phyloP scores from a whole-genome alignment of 176 grass and related monocot genomes.

The Phoenix roebelenii region DNA sequence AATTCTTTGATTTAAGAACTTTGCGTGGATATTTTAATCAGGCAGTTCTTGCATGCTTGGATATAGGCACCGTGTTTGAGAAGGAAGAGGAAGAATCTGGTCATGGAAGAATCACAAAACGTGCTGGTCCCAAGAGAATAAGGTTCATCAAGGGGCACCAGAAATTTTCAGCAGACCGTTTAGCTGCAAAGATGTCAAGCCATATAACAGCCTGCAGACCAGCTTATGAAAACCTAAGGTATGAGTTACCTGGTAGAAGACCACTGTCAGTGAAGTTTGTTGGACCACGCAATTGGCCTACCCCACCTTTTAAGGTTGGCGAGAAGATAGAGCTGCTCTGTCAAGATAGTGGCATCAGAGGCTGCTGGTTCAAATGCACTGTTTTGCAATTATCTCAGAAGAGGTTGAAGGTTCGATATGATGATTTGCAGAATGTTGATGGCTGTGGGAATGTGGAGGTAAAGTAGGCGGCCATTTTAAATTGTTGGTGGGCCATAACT shows the following conservation, averaged over 20 bases:
- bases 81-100: conserved; percentile 38
- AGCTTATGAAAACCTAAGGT: conserved; percentile 40
- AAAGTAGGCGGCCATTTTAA: conserved; percentile 1
- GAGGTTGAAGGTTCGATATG: conserved; percentile 78
- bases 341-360: conserved; percentile 91
- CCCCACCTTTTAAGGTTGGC: conserved; percentile 43
- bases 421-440: conserved; percentile 85
- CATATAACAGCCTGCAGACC: conserved; percentile 31
- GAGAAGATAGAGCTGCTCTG: conserved; percentile 85
- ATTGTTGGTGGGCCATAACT: no score
- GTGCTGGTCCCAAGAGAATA: conserved; percentile 30
- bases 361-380: conserved; percentile 97
- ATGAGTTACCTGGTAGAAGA: conserved; percentile 26
- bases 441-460: conserved; percentile 80
- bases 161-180: conserved; percentile 44
- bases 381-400: conserved; percentile 70
- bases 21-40: conserved; percentile 91
- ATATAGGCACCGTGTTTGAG: conserved; percentile 27
- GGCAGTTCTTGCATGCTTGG: conserved; percentile 48
- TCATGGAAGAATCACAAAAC: conserved; percentile 8
- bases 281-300: conserved; percentile 40
- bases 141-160: conserved; percentile 44
- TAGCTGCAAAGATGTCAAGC: conserved; percentile 50
- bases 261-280: conserved; percentile 40
- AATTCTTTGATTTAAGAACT: conserved; percentile 74